Base-by-base conservation (phyloP, 495 filamentous ascomycete genomes). In the Hyaloscypha variabilis region DNA sequence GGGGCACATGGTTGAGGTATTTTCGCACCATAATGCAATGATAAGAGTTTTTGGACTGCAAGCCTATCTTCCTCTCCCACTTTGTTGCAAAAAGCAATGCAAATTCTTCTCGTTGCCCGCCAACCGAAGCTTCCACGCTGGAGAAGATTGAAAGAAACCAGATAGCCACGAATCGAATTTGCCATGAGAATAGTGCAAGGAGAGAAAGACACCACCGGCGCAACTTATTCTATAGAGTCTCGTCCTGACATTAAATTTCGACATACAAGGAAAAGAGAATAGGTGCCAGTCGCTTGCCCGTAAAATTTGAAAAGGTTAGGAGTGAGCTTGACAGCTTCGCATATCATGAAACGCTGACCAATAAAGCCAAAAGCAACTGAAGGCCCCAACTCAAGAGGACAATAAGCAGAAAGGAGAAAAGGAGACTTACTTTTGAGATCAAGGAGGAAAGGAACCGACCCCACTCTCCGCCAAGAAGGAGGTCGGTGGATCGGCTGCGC, bases 401-500 rank as follows among this genome's bases (percentile, higher is more conserved):
- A 46, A 46, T 46, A 46, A 46, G 31, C 31, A 34, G 2, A 34
- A 34, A 34, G 1, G 1, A 19, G 13, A 46, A 3, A 46, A 46
- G 51, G 51, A 54, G 51, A 54, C n/a, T 52, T 52, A 2, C 8
- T 17, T 2, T 8, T 21, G 17, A 19, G 6, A 19, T n/a, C 6
- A 31, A 8, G 54, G 54, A 29, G 29, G 29, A 21, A 21, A 29
- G 24, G 54, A 29, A 57, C 4, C 26, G 26, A 17, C n/a, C 54
- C 54, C 54, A 29, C 24, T 31, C 24, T 31, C 5, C 14, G 53
- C 53, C 6, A n/a, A 52, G 24, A 17, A 52, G 49, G 19, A 29
- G 31, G 31, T 34, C 31, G 31, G 31, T 13, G 31, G 31, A 34
- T 34, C 31, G 52, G 51, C 61, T 34, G 50, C 51, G 61, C 61